A percentile compares a stretch with the other conserved stretches of the same genome.
Conservation (phyloP, 1,284 basidiomycete species). For the Trametes versicolor region DNA sequence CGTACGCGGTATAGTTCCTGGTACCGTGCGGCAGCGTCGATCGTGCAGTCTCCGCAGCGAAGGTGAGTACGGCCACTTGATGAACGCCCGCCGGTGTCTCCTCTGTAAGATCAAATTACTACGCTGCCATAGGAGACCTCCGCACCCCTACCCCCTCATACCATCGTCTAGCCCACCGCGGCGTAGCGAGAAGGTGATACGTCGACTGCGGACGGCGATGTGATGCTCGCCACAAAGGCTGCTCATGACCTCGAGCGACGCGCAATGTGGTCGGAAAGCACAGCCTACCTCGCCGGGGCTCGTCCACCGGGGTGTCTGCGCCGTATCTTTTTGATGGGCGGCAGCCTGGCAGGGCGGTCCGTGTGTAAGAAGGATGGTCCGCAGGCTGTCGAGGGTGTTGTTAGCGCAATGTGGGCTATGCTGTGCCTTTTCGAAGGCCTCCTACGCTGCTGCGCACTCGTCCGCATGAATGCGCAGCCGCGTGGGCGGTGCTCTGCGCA, state of each 20-base stretch:
- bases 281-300: not conserved
- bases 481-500: not conserved
- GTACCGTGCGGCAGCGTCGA: too few species aligned
- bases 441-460: not conserved
- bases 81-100: too few species aligned
- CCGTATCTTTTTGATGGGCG: not conserved
- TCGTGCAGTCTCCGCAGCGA: too few species aligned
- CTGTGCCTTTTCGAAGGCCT: not conserved
- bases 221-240: not conserved
- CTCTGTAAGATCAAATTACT: too few species aligned
- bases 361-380: not conserved
- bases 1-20: too few species aligned
- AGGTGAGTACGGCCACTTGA: too few species aligned
- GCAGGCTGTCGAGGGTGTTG: not conserved
- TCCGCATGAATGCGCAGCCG: not conserved
- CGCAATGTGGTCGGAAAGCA: not conserved
- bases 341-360: not conserved
- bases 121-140: too few species aligned
- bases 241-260: not conserved
- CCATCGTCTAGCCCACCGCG: not conserved
- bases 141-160: too few species aligned
- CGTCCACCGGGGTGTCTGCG: not conserved
- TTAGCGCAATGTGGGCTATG: not conserved
- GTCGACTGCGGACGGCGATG: not conserved
- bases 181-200: not conserved